phyloP scores from a whole-genome alignment of 345 rosid species.

The Firmiana major region DNA sequence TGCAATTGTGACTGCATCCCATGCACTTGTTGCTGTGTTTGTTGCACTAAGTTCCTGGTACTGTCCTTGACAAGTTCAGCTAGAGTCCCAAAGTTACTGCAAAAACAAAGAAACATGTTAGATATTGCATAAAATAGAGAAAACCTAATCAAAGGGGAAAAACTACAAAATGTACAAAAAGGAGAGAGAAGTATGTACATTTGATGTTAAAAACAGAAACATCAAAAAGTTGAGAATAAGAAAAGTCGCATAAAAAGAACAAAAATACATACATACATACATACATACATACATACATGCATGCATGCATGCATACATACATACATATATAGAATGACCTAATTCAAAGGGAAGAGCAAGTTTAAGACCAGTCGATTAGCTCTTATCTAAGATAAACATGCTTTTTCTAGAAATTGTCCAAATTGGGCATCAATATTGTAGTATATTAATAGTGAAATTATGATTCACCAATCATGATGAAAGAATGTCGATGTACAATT shows the following conservation, averaged over 20 bases:
- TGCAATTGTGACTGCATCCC: constrained; percentile 59
- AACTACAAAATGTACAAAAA: neutral
- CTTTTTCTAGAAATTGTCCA: neutral
- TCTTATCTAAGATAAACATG: neutral
- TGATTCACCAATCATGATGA: neutral
- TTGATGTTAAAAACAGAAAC: neutral
- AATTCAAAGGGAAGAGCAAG: neutral
- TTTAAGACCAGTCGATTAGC: neutral
- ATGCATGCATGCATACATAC: too few relatives aligned
- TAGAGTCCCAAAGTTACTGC: constrained; percentile 60
- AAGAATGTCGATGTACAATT: neutral
- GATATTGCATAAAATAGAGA: constrained; percentile 11
- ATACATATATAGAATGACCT: neutral
- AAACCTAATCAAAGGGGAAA: neutral
- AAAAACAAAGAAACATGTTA: constrained; percentile 16
- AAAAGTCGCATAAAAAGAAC: neutral
- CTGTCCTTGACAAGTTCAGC: constrained; percentile 80
- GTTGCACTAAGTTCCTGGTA: constrained; percentile 44
- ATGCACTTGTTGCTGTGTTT: constrained; percentile 59
- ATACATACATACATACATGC: neutral
- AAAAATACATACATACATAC: neutral
- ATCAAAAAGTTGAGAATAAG: neutral
- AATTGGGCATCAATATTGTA: neutral
- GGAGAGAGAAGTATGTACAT: neutral
- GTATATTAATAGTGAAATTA: neutral